Evolutionary conservation across 495 filamentous ascomycete species (phyloP).

Genomic region (Cudoniella acicularis): DNA sequence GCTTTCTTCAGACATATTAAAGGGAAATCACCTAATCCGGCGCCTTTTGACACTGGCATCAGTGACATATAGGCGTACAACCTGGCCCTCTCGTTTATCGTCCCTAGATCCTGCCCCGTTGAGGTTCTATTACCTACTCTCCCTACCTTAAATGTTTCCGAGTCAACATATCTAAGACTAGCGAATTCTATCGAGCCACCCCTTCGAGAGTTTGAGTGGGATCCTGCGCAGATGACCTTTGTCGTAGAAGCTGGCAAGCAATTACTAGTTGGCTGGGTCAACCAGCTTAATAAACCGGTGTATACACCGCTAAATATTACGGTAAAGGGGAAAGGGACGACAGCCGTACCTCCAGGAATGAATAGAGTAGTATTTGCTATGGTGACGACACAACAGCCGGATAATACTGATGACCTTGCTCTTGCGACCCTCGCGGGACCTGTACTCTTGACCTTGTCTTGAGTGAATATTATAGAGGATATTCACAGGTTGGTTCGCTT

Average conservation of each 20-base stretch:
- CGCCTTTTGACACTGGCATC: conserved; percentile 15
- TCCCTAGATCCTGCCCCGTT: conserved; percentile 4
- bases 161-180: background rate
- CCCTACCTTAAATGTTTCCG: conserved; percentile 5
- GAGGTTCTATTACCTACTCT: conserved; percentile 8
- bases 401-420: conserved; percentile 13
- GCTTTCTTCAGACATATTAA: conserved; percentile 12
- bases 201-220: conserved; percentile 13
- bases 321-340: conserved; percentile 8
- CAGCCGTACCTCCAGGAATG: conserved; percentile 8
- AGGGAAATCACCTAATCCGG: conserved; percentile 7
- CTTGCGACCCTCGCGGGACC: conserved; percentile 9
- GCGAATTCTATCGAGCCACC: background rate
- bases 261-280: conserved; percentile 15
- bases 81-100: conserved; percentile 14
- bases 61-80: conserved; percentile 15
- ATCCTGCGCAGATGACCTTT: conserved; percentile 9
- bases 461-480: background rate
- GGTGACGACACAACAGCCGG: conserved; percentile 12
- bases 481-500: background rate
- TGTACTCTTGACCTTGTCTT: conserved; percentile 13
- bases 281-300: conserved; percentile 15
- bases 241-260: conserved; percentile 13
- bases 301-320: conserved; percentile 14
- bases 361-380: conserved; percentile 10